Evolutionary conservation across 163 green algal genomes (phyloP), one percentile per base, ranked within the genome.

Genomic region (Picocystis sp.): DNA sequence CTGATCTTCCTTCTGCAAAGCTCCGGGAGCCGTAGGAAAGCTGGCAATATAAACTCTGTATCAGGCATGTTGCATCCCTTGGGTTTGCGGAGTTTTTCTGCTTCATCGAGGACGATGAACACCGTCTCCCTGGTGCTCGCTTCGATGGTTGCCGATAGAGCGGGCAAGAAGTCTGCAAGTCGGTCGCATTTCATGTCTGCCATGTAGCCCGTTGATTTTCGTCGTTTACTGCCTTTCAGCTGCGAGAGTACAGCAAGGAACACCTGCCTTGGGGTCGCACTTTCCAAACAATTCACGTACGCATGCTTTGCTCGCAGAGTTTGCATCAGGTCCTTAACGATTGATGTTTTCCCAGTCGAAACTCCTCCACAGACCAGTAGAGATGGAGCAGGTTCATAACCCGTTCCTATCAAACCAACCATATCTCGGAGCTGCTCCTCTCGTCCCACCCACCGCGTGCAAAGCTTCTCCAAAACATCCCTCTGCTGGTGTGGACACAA

Each of bases 71-170:
- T 38, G 29, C 29, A 38, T 3, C 29, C 15, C 6, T 67, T 59
- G 3, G 21, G 42, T 12, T 62, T 53, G 11, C 61, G 53, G 50
- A 81, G 56, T 3, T 56, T 52, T 22, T 76, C 42, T 2, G 45
- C 63, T 56, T 78, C 51, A 44, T 81, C 73, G 43, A 81, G 25
- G 9, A 81, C 53, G 13, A 81, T 44, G 50, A 59, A 73, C 3
- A 33, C 15, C 8, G 29, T 38, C 8, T 38, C 29, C 29, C 8
- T 8, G 29, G 29, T 11, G 29, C 29, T 38, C 3, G 29, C 29
- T 11, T 8, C 8, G 8, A 38, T 38, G 29, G 29, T 38, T 8
- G 29, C 29, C 29, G 29, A 38, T 11, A 38, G 29, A 38, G 29
- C 29, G 8, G 29, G 29, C 8, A 38, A 38, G 29, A 38, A 38